These are phyloP conservation scores for Lactarius psammicola DNA, from an alignment of 768 basidiomycete genomes.

Conservation along the genomic window DNA sequence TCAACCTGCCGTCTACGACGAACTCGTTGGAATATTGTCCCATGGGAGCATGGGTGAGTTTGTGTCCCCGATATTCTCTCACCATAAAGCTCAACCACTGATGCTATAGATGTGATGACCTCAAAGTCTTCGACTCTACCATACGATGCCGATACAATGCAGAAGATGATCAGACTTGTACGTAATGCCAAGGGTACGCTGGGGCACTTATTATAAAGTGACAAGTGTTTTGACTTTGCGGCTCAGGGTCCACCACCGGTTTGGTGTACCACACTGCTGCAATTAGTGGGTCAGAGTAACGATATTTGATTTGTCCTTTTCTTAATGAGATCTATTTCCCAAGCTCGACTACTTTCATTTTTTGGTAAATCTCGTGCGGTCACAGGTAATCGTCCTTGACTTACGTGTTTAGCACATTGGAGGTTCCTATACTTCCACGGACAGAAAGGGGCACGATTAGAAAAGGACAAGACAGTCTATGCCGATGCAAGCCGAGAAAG, in stretches of 20 bases:
- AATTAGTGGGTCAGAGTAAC: not conserved
- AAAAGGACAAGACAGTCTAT: conserved; percentile 10
- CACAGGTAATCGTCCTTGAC: not conserved
- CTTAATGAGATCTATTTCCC: not conserved
- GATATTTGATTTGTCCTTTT: not conserved
- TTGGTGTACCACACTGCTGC: conserved; percentile 6
- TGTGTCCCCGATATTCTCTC: not conserved
- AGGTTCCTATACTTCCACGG: conserved; percentile 23
- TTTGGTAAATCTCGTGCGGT: conserved; percentile 6
- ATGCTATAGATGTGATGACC: conserved; percentile 17
- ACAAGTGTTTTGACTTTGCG: not conserved
- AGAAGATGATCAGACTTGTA: conserved; percentile 14
- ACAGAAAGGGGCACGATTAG: conserved; percentile 15
- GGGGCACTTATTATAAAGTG: not conserved
- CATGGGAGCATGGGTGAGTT: conserved; percentile 42
- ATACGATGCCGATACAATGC: conserved; percentile 17
- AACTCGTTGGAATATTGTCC: conserved; percentile 40
- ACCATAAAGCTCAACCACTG: not conserved
- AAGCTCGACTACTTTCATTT: conserved; percentile 18
- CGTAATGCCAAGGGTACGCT: conserved; percentile 15
- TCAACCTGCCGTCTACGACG: conserved; percentile 29
- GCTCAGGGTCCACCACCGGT: conserved; percentile 8
- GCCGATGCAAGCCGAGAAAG: not conserved
- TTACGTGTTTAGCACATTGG: conserved; percentile 14
- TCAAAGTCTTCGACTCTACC: conserved; percentile 21